These are phyloP conservation scores for Leptographium lundbergii DNA, from an alignment of 2,329 filamentous ascomycete species.

Conservation along the genomic window DNA sequence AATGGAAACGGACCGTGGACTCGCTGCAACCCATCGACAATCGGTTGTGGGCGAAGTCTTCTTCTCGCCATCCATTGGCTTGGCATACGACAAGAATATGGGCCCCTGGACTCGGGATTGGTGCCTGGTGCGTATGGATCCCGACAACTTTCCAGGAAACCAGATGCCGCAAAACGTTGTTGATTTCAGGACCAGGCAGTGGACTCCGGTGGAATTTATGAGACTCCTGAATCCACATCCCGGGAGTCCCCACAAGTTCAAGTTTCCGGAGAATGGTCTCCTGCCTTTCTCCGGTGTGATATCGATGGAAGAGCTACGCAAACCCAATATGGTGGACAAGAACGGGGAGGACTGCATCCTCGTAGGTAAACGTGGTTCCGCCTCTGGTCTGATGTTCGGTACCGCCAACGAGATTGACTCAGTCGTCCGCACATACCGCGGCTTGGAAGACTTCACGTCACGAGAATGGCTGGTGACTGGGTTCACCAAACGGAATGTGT, in stretches of 20 bases:
- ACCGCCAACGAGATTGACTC: background rate
- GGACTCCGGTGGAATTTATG: background rate
- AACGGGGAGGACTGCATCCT: background rate
- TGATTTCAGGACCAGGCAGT: background rate
- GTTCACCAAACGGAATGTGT: background rate
- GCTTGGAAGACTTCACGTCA: background rate
- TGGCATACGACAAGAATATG: background rate
- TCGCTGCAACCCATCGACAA: background rate
- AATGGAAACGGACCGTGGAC: background rate
- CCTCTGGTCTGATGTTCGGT: background rate
- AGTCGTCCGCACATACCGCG: background rate
- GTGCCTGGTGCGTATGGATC: background rate
- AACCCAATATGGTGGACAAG: background rate
- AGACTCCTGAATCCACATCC: background rate
- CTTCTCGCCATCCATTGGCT: conserved; percentile 1
- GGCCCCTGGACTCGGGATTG: background rate
- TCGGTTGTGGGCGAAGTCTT: background rate
- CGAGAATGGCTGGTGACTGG: background rate
- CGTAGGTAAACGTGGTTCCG: background rate
- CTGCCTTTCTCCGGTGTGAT: background rate
- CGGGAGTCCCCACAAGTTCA: background rate
- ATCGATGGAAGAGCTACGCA: background rate
- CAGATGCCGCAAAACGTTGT: background rate
- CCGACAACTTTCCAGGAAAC: background rate
- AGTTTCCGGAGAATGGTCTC: background rate